A percentile compares a stretch with the other conserved stretches of the same genome.
phyloP scores from a whole-genome alignment of 805 yeast genomes.

The Grigorovia transvaalensis region DNA sequence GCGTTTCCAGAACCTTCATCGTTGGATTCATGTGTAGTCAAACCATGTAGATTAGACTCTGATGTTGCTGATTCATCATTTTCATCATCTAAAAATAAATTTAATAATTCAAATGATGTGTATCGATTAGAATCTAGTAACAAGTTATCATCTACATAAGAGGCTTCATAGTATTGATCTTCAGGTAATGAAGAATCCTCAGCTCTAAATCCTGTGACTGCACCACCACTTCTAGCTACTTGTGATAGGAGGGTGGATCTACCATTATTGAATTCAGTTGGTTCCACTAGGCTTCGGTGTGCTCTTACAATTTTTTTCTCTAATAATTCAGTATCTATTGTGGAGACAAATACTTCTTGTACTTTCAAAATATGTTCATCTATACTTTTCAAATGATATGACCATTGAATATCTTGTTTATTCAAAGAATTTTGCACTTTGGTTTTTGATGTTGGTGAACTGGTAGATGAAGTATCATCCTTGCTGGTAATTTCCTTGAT shows the following conservation, averaged over 20 bases:
- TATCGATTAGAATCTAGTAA: conserved; percentile 13
- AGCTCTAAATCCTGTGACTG: conserved; percentile 32
- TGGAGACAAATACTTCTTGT: conserved; percentile 42
- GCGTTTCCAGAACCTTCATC: conserved; percentile 1
- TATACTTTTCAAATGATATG: conserved; percentile 38
- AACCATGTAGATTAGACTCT: conserved; percentile 1
- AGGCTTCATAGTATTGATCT: conserved; percentile 22
- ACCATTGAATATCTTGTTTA: conserved; percentile 51
- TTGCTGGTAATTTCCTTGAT: not conserved
- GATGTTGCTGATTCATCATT: not conserved
- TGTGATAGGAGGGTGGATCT: conserved; percentile 34
- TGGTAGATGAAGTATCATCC: conserved; percentile 13
- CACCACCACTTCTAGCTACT: conserved; percentile 38
- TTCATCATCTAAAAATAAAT: conserved; percentile 4
- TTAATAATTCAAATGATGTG: conserved; percentile 4
- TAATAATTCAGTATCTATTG: conserved; percentile 37
- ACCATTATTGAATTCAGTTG: conserved; percentile 18
- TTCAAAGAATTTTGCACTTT: conserved; percentile 24
- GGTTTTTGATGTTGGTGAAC: not conserved
- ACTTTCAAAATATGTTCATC: conserved; percentile 53
- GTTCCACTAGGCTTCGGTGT: conserved; percentile 46
- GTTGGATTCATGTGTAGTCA: not conserved
- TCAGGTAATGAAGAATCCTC: conserved; percentile 23
- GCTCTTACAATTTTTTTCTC: conserved; percentile 38
- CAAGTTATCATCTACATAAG: conserved; percentile 12